A percentile compares a stretch with the other conserved stretches of the same genome.
These are phyloP conservation scores for Hypsizygus marmoreus DNA, from an alignment of 768 basidiomycete species.

Conservation along the genomic window DNA sequence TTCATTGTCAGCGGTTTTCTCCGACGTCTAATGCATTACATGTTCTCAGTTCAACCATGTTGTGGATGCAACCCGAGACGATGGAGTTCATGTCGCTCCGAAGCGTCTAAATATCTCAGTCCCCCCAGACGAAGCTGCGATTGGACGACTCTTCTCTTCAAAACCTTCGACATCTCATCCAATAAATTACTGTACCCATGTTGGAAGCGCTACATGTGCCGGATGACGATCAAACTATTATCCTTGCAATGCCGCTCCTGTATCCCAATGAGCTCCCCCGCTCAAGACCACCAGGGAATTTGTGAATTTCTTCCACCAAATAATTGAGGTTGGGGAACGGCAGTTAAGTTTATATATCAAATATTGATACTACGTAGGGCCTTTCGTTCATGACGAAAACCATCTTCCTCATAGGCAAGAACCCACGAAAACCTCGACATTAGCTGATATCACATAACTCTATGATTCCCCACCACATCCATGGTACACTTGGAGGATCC, in stretches of 20 bases:
- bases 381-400: constrained; percentile 34
- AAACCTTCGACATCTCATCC: constrained; percentile 15
- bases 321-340: constrained; percentile 29
- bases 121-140: constrained; percentile 28
- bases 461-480: constrained; percentile 16
- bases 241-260: constrained; percentile 29
- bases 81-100: constrained; percentile 27
- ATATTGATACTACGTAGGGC: constrained; percentile 22
- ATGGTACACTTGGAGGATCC: constrained; percentile 1
- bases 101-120: constrained; percentile 21
- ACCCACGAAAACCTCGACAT: background rate
- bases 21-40: too few species aligned
- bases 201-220: constrained; percentile 17
- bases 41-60: too few species aligned
- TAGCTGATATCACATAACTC: constrained; percentile 13
- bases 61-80: constrained; percentile 32
- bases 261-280: constrained; percentile 13
- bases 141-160: constrained; percentile 23
- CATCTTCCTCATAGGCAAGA: constrained; percentile 32
- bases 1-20: too few species aligned
- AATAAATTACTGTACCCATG: constrained; percentile 34
- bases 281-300: constrained; percentile 30
- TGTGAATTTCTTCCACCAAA: constrained; percentile 32
- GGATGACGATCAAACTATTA: constrained; percentile 13
- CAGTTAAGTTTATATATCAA: constrained; percentile 2